Conservation (phyloP, 164 flowering plant species). For the Warburgia ugandensis region DNA sequence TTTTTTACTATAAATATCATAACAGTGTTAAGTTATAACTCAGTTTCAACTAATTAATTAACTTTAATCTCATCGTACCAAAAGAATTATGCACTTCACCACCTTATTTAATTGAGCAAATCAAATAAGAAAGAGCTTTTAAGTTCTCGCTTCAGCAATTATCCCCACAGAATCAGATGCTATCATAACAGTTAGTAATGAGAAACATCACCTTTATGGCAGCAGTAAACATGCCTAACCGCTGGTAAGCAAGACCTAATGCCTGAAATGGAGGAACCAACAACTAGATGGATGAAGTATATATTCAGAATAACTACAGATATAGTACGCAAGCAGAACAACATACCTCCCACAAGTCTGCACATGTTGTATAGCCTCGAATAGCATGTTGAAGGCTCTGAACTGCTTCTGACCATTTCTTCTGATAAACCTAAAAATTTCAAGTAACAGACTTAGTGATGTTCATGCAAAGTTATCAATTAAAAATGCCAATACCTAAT, state of each 20-base stretch:
- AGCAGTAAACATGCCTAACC: constrained; percentile 90
- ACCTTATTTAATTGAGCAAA: not conserved
- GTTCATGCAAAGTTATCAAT: not conserved
- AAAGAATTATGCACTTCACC: not conserved
- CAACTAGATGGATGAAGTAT: not conserved
- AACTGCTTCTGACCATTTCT: constrained; percentile 82
- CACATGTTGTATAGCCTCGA: constrained; percentile 71
- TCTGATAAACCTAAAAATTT: constrained; percentile 44
- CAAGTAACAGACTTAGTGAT: not conserved
- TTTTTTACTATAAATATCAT: no score
- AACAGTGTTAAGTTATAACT: not conserved
- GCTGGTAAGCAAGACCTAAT: constrained; percentile 86
- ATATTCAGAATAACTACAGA: not conserved
- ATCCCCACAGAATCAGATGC: no score
- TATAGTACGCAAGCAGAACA: constrained; percentile 3
- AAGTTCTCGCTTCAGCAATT: no score
- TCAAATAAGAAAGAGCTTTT: no score
- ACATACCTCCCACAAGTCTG: constrained; percentile 88
- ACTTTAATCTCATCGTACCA: no score
- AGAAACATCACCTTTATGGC: constrained; percentile 63
- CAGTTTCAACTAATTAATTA: no score
- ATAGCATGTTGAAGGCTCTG: constrained; percentile 92
- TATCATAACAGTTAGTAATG: not conserved
- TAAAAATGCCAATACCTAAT: not conserved
- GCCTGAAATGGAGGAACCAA: constrained; percentile 36